Evolutionary conservation across 2,329 filamentous ascomycete species (phyloP), one percentile per base, ranked within the genome.

Genomic region (Talaromyces atroroseus): DNA sequence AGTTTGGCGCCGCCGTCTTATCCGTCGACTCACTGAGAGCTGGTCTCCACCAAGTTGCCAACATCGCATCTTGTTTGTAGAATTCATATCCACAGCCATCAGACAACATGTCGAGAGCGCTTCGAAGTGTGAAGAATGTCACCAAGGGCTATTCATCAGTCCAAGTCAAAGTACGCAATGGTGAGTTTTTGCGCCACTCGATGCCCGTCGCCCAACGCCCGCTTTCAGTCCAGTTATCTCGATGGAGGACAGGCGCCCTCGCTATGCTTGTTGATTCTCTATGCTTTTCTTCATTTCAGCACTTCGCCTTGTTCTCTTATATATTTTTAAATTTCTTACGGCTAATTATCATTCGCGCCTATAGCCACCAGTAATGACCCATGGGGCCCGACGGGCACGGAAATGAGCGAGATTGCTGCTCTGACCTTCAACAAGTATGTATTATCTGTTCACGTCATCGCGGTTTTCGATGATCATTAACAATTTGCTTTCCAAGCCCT

Each of bases 321-420:
- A 20, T 49, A 16, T 23, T 11, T 29, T 14, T 20, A 32, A n/a
- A n/a, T 46, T 16, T 23, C 34, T 21, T 36, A n/a, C 18, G 32
- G 47, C 56, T 58, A 49, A 54, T 21, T 16, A 42, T 29, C 40
- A 44, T 32, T 50, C 29, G 2, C 52, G 32, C 29, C 12, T 63
- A 59, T 71, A 97, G 94, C 94, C 61, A 99, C 94, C 60, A 97
- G 92, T 77, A 99, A 99, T 73, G 94, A 97, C 71, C 90, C 92
- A 77, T 99, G 94, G 94, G 94, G 94, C 63, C 94, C 94, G 52
- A 95, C 92, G 45, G 94, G 94, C 59, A 95, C 91, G 58, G 92
- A 99, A 74, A 97, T 99, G 94, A 90, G 89, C 75, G 94, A 99
- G 77, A 96, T 99, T 70, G 91, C 94, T 73, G 90, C 94, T 73